Percentiles rank a stretch among this genome's conserved stretches.
These are phyloP conservation scores for Neurospora sp. DNA, from an alignment of 495 filamentous ascomycete genomes.

Conservation along the genomic window DNA sequence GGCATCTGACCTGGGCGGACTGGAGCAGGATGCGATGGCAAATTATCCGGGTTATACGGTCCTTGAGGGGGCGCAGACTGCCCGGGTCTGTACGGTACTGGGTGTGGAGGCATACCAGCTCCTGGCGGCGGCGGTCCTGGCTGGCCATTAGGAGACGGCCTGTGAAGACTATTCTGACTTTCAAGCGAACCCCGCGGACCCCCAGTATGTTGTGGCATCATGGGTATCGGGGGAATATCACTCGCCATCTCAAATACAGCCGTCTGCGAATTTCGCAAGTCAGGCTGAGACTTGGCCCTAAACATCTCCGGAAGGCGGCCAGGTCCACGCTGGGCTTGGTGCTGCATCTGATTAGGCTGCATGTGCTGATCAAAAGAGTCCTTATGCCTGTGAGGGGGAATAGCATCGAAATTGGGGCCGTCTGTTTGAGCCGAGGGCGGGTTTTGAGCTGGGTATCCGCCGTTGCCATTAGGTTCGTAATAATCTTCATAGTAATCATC, in stretches of 20 bases:
- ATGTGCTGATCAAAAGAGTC: conserved; percentile 42
- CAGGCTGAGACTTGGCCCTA: conserved; percentile 57
- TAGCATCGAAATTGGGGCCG: conserved; percentile 67
- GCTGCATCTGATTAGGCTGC: conserved; percentile 15
- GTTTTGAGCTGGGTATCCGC: conserved; percentile 21
- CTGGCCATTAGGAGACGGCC: conserved; percentile 20
- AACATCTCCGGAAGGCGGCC: conserved; percentile 34
- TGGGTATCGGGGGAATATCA: conserved; percentile 44
- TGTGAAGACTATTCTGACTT: conserved; percentile 11
- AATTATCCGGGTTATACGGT: conserved; percentile 39
- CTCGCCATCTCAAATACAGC: conserved; percentile 61
- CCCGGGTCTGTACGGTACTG: conserved; percentile 21
- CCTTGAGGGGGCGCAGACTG: conserved; percentile 17
- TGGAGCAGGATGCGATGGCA: conserved; percentile 71
- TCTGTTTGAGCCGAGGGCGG: conserved; percentile 37
- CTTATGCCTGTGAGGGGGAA: conserved; percentile 33
- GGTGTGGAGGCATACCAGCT: conserved; percentile 23
- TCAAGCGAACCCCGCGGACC: neutral
- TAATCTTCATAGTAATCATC: conserved; percentile 51
- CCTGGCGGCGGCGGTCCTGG: conserved; percentile 16
- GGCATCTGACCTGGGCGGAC: conserved; percentile 66
- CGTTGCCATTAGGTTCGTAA: conserved; percentile 30
- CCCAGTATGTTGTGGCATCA: conserved; percentile 11
- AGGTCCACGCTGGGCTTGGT: conserved; percentile 32
- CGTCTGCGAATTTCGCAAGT: conserved; percentile 50